Base-by-base conservation (phyloP, 2,329 filamentous ascomycete species). In the Aureobasidium sp. region DNA sequence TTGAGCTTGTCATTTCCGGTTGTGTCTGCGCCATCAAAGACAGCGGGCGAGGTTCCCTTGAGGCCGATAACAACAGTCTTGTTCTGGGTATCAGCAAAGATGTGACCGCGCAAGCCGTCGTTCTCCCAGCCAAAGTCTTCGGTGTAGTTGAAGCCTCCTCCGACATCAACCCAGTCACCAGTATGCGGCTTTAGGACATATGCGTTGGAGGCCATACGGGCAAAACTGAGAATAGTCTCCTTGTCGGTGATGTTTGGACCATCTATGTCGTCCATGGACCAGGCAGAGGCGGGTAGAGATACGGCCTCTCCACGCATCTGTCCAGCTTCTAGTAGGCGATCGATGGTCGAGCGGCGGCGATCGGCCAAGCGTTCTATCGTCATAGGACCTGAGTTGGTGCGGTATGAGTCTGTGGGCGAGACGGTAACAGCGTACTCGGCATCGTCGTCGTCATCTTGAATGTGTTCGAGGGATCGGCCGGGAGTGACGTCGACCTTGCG, bases 1-100 rank as follows among this genome's bases (percentile, higher is more conserved):
- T 97, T 99, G 70, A 92, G 80, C 77, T 99, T 99, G 77, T 99
- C 94, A 68, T 96, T 96, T 29, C 91, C 96, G 0, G 93, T 97
- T 1, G 94, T 97, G 57, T 92, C 93, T 40, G 93, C 89, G n/a
- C 94, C 94, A 73, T 97, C 93, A 71, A 97, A 97, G 3, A 97
- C 86, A 14, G 94, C 93, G 1, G 88, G 85, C 9, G 77, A 70
- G 0, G 92, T 97, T 60, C 93, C 94, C 76, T 99, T 99, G 62
- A 99, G 76, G 5, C 91, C 92, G 66, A 97, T 94, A 45, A 97
- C 86, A 59, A 97, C 82, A 1, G 93, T 97, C 39, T 84, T 84
- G 73, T 97, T 97, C 42, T 77, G 83, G 68, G 91, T 85, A 70
- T 97, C 91, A 17, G 89, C 88, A 76, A 93, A 97, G 61, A 99